Conservation (phyloP, 2,329 filamentous ascomycete genomes). For the Podosphaera fusca region DNA sequence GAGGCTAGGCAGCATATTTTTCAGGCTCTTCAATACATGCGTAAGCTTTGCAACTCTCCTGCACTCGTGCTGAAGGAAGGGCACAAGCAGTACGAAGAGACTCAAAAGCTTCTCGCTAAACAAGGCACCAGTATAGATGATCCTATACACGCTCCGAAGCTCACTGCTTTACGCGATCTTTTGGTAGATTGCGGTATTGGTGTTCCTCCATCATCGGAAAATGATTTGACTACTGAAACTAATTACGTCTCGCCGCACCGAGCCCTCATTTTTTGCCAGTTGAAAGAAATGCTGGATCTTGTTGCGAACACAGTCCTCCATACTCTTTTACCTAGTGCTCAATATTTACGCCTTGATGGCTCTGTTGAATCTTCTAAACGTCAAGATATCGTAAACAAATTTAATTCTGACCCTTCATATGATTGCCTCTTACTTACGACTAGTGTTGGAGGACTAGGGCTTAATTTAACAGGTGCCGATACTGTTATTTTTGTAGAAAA, state of each 20-base stretch:
- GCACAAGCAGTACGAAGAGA: conserved; percentile 73
- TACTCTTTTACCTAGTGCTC: conserved; percentile 75
- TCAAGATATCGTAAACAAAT: conserved; percentile 95
- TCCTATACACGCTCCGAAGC: conserved; percentile 71
- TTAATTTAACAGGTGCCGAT: conserved; percentile 90
- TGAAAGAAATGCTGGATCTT: conserved; percentile 99
- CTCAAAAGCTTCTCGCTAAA: conserved; percentile 55
- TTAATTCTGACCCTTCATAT: conserved; percentile 93
- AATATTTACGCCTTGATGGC: conserved; percentile 83
- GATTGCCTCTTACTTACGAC: conserved; percentile 87
- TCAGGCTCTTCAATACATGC: conserved; percentile 97
- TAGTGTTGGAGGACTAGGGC: conserved; percentile 76
- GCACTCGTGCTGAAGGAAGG: conserved; percentile 88
- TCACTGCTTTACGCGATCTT: conserved; percentile 71
- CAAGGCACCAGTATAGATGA: conserved; percentile 70
- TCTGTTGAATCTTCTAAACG: conserved; percentile 79
- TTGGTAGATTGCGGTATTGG: conserved; percentile 98
- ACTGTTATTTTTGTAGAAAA: conserved; percentile 99
- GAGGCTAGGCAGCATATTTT: conserved; percentile 97
- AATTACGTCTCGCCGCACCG: conserved; percentile 89
- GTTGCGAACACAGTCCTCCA: conserved; percentile 85
- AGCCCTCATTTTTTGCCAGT: conserved; percentile 92
- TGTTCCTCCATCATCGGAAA: conserved; percentile 29
- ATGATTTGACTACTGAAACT: conserved; percentile 31
- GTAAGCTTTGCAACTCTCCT: conserved; percentile 94